These are phyloP conservation scores for Corylus heterophylla DNA, from an alignment of 306 rosid genomes.

Conservation along the genomic window DNA sequence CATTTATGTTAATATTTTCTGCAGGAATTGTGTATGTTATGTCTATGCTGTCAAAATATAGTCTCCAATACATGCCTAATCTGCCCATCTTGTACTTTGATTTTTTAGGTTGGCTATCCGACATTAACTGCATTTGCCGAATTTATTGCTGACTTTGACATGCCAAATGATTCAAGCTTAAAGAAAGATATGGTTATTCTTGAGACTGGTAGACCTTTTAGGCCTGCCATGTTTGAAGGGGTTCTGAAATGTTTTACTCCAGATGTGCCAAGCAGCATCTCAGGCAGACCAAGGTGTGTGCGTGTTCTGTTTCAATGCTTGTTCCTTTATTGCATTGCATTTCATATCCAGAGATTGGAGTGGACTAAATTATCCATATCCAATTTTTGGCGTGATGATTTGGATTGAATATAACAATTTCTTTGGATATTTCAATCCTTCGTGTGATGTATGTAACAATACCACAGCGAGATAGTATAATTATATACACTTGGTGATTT, in stretches of 20 bases:
- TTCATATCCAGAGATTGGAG: neutral
- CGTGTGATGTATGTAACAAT: neutral
- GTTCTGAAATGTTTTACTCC: slow-evolving; percentile 76
- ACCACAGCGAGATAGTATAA: neutral
- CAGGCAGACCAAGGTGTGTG: slow-evolving; percentile 92
- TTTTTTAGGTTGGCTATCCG: slow-evolving; percentile 70
- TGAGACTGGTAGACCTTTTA: slow-evolving; percentile 75
- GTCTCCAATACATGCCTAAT: slow-evolving; percentile 9
- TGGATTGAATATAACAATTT: neutral
- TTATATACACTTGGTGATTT: neutral
- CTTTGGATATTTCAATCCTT: neutral
- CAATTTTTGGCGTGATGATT: neutral
- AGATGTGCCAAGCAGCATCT: slow-evolving; percentile 60
- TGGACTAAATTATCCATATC: neutral
- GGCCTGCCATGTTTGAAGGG: slow-evolving; percentile 80
- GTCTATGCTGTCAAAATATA: neutral
- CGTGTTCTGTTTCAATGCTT: neutral
- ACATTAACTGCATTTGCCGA: slow-evolving; percentile 74
- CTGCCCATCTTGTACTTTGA: slow-evolving; percentile 10
- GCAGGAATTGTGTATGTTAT: slow-evolving; percentile 3
- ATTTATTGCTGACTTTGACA: slow-evolving; percentile 67
- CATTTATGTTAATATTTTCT: neutral
- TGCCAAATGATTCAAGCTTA: slow-evolving; percentile 48
- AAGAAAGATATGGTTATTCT: slow-evolving; percentile 46
- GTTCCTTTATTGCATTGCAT: neutral